Base-by-base conservation (phyloP, 345 rosid species). In the Salix caprea region DNA sequence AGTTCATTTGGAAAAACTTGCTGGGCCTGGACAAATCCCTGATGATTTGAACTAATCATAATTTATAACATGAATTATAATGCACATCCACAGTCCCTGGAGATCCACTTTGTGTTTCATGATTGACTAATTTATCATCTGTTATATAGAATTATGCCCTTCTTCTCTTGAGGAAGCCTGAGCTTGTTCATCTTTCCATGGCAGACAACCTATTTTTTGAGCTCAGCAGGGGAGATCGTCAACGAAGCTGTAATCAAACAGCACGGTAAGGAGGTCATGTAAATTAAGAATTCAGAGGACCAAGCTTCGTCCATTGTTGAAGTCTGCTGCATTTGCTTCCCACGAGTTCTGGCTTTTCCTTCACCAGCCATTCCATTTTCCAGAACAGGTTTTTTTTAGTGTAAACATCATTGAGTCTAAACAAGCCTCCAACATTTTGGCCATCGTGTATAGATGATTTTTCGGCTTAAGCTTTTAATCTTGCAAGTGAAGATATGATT, bases 151-250 rank as follows among this genome's bases (percentile, higher is more conserved):
- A 18, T 14, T 28, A 26, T 71, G 24, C 62, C 10, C 5, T 7
- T 8, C 19, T 16, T 4, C n/a, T 71, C 16, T 71, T 1, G 19
- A 26, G 36, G 30, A 70, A 24, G 2, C 67, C 71, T 67, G 26
- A 52, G 7, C 61, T 54, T 1, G 2, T 16, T 46, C 18, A 28
- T 72, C 56, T 42, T 65, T 65, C 50, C 9, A 71, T 66, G 71
- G 71, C 93, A 91, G 94, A 87, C 84, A 16, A 90, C 91, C 21
- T 90, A 88, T 81, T 88, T 84, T 67, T 78, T 93, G 52, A 79
- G 84, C 77, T 80, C 62, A 26, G 78, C 81, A 0, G 93, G 93
- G 73, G 80, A 88, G 76, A 88, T 88, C 0, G 77, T 82, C 56
- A 54, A 83, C 81, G 84, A 80, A 85, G 76, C 76, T 36, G 71